Conservation (phyloP, 257 asterid genomes). For the Solanum arcanum region DNA sequence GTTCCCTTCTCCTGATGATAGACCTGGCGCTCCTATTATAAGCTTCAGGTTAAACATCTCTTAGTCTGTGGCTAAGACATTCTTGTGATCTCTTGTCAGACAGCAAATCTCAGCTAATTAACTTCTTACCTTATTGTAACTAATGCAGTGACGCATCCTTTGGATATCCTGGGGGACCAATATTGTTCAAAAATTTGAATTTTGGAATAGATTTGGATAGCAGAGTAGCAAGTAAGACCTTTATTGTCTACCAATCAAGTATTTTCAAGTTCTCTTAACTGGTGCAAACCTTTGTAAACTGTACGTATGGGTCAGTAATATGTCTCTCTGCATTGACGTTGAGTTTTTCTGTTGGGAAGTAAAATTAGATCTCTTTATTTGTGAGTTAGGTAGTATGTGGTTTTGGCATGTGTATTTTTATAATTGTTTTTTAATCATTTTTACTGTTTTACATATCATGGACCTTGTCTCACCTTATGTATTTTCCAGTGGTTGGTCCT, state of each 20-base stretch:
- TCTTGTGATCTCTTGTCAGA: not conserved
- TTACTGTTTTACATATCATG: not conserved
- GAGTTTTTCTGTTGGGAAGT: not conserved
- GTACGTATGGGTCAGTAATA: not conserved
- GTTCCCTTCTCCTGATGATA: conserved; percentile 97
- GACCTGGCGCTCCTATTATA: conserved; percentile 96
- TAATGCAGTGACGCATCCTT: conserved; percentile 94
- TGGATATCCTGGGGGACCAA: conserved; percentile 95
- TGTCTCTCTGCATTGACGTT: not conserved
- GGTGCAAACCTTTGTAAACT: not conserved
- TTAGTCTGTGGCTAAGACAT: not conserved
- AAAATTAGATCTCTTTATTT: not conserved
- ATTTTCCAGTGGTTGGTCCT: conserved; percentile 91
- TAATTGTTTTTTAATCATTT: not conserved
- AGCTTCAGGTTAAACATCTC: conserved; percentile 70
- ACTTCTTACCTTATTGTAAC: conserved; percentile 5
- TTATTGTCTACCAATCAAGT: conserved; percentile 1
- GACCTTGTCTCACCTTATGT: not conserved
- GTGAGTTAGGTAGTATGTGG: not conserved
- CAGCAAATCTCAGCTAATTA: not conserved
- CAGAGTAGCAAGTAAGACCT: conserved; percentile 83
- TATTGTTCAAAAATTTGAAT: conserved; percentile 76
- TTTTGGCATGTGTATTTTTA: not conserved
- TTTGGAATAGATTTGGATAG: conserved; percentile 98
- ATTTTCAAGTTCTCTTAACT: not conserved